A percentile compares a stretch with the other conserved stretches of the same genome.
phyloP scores from a whole-genome alignment of 495 filamentous ascomycete species.

The Daldinia caldariorum region DNA sequence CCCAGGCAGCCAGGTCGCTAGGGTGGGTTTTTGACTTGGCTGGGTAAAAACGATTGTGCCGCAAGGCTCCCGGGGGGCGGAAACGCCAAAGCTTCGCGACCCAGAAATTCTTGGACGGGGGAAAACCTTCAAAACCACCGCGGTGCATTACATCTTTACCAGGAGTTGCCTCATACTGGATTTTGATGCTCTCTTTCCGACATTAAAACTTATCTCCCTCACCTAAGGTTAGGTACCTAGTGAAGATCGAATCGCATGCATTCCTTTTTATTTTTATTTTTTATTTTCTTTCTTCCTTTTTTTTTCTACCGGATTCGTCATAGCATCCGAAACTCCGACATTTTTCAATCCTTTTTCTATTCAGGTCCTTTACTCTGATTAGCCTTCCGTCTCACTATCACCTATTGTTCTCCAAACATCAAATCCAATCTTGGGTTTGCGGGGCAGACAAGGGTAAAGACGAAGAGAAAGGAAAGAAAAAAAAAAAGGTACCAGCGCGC shows the following conservation, averaged over 20 bases:
- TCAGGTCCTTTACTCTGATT: neutral
- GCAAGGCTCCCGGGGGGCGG: conserved; percentile 26
- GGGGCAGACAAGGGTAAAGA: conserved; percentile 31
- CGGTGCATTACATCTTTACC: neutral
- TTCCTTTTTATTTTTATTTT: conserved; percentile 6
- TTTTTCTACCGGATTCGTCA: conserved; percentile 7
- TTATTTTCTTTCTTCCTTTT: neutral
- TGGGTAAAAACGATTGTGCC: conserved; percentile 9
- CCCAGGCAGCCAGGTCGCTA: neutral
- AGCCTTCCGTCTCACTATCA: neutral
- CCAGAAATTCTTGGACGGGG: conserved; percentile 35
- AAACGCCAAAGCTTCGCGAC: conserved; percentile 40
- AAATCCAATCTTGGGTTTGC: conserved; percentile 25
- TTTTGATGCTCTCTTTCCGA: conserved; percentile 1
- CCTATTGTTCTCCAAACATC: conserved; percentile 6
- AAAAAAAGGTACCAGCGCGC: conserved; percentile 24
- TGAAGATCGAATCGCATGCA: neutral
- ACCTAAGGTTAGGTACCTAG: neutral
- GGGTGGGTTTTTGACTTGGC: conserved; percentile 2
- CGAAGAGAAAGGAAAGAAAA: conserved; percentile 3
- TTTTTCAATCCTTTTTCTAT: neutral
- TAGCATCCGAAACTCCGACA: conserved; percentile 15
- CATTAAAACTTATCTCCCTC: neutral
- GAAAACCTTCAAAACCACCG: conserved; percentile 23
- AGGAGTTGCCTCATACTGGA: conserved; percentile 8